Percentiles rank a stretch among this genome's conserved stretches.
Conservation (phyloP, 2,329 filamentous ascomycete genomes). For the Pseudopithomyces chartarum region DNA sequence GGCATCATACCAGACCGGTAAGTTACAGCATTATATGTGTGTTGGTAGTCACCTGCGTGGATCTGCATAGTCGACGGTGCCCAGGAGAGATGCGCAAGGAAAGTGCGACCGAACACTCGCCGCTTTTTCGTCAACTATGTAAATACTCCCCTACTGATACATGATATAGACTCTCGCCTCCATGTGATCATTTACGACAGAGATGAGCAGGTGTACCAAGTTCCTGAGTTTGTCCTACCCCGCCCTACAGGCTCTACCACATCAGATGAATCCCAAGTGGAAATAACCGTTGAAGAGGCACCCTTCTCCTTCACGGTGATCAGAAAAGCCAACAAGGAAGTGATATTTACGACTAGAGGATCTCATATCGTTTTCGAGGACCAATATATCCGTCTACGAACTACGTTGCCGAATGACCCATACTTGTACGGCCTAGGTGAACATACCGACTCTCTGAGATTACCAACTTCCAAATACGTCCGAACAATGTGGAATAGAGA, state of each 20-base stretch:
- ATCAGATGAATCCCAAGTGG: slow-evolving; percentile 51
- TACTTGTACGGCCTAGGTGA: slow-evolving; percentile 80
- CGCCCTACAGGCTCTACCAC: slow-evolving; percentile 54
- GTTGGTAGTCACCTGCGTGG: too few relatives aligned
- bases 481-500: slow-evolving; percentile 75
- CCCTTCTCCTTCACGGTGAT: slow-evolving; percentile 72
- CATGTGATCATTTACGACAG: slow-evolving; percentile 76
- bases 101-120: background rate
- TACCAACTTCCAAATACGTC: slow-evolving; percentile 71
- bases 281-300: slow-evolving; percentile 57
- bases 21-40: background rate
- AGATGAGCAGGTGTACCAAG: slow-evolving; percentile 71
- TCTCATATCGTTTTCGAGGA: slow-evolving; percentile 73
- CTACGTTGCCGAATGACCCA: slow-evolving; percentile 69
- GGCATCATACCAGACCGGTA: slow-evolving; percentile 66
- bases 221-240: slow-evolving; percentile 72
- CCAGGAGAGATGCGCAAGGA: background rate
- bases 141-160: background rate
- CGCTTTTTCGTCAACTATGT: background rate
- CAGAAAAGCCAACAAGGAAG: slow-evolving; percentile 60
- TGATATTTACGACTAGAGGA: slow-evolving; percentile 72
- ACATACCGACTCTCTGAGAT: slow-evolving; percentile 70
- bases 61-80: background rate
- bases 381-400: slow-evolving; percentile 75
- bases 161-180: slow-evolving; percentile 64